Base-by-base conservation (phyloP, 1,284 basidiomycete species). In the Pyrrhoderma noxium region DNA sequence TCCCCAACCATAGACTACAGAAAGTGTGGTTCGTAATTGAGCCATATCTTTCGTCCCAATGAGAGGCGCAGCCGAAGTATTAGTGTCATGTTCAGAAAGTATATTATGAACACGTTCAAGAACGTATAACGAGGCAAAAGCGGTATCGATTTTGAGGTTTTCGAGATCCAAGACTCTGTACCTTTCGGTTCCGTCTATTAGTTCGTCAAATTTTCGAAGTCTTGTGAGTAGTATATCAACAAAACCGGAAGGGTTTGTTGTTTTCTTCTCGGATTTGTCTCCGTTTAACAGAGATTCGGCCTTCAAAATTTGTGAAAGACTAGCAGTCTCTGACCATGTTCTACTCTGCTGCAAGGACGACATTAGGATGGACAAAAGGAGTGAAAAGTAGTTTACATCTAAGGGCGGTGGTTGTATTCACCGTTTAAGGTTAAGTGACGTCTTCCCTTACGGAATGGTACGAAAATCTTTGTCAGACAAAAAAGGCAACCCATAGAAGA, bases 1-100 rank as follows among this genome's bases (percentile, higher is more conserved):
- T 3, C 77, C 80, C 86, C 86, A 88, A 57, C 78, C 81, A 61
- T 89, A 85, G 18, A 75, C 64, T 50, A 89, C 72, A 11, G 82
- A 77, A 8, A 85, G 61, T 21, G 88, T 69, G 0, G 79, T 82
- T 31, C 80, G 75, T 1, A 89, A 63, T 54, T 78, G 66, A 3
- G 70, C 64, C 38, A 88, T 63, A 63, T 90, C 86, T 51, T 82
- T 75, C 1, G 80, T 76, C 0, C 85, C 85, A 48, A 89, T 68
- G 14, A 67, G 60, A 19, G 73, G 73, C 1, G 63, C 25, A n/a
- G 57, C 34, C 14, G 23, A 22, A 36, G 13, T 36, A 49, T 23
- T 13, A 8, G 23, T 19, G n/a, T 48, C 55, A 57, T 68, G 54
- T 46, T 57, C 54, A 19, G 67, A 66, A 31, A 80, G 61, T 19